Evolutionary conservation across 495 filamentous ascomycete species (phyloP), one percentile per base, ranked within the genome.

Genomic region (Peziza echinospora): DNA sequence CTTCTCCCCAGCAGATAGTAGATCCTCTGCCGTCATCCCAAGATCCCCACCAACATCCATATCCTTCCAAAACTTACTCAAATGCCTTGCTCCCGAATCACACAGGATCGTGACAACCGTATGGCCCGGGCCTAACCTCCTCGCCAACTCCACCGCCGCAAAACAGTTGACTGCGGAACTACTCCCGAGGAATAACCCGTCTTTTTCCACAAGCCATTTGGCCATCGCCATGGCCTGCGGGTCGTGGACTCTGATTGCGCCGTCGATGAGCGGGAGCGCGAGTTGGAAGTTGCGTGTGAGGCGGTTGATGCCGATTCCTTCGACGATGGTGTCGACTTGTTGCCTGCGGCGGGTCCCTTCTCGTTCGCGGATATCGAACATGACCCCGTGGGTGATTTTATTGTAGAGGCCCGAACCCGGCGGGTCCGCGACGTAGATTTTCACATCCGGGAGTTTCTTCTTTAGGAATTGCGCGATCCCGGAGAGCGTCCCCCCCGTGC

Each of bases 141-240:
- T 66, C 19, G 87, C 89, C 6, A 78, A 76, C 48, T 78, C 73
- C 9, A 84, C 81, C 2, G 89, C 84, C 5, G 85, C 89, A 47
- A 94, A 56, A 76, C 85, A 94, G 58, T 99, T 99, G 13, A 96
- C 87, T 16, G 87, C 82, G 61, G 79, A 92, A 57, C 83, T 92
- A 53, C 85, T 93, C 7, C 89, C 89, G 25, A 83, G 68, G 57
- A 99, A 99, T 26, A 99, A 77, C 0, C 89, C 89, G 60, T 99
- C 89, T 54, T 85, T 82, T 68, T 96, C 86, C 2, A 93, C 89
- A 26, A 99, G 64, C 80, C 84, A 93, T 50, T 82, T 67, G 13
- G 87, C 89, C 91, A 99, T 96, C 28, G 71, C 72, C 59, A 84
- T 67, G 5, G 89, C 89, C 66, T 99, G 85, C 22, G 75, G 75